Conservation (phyloP, 768 basidiomycete genomes). For the Tulasnella sp. region DNA sequence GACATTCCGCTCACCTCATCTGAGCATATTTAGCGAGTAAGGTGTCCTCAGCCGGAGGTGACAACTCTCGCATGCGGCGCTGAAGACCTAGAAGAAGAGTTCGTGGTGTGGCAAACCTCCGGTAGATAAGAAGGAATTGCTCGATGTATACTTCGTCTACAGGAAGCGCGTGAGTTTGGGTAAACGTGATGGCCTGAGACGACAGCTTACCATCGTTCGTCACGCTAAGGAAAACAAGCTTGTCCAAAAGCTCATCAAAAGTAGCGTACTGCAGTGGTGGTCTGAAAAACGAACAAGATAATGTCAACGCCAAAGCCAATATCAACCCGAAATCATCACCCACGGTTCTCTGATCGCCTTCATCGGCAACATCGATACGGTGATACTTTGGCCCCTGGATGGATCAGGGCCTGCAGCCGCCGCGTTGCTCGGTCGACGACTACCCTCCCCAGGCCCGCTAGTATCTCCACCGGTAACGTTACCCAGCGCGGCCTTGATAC, state of each 20-base stretch:
- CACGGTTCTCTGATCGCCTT: conserved; percentile 8
- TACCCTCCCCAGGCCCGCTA: background rate
- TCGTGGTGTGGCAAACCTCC: conserved; percentile 69
- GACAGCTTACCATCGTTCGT: conserved; percentile 61
- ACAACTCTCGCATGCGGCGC: conserved; percentile 69
- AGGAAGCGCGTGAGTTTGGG: background rate
- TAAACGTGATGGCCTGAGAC: background rate
- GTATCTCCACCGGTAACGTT: background rate
- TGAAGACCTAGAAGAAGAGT: conserved; percentile 78
- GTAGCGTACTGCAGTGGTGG: conserved; percentile 61
- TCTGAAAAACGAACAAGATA: conserved; percentile 19
- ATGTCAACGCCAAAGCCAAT: background rate
- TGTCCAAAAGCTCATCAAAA: conserved; percentile 69
- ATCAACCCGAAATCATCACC: background rate
- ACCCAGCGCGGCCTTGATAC: background rate
- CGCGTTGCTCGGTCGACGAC: background rate
- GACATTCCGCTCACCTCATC: conserved; percentile 46
- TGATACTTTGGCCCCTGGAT: background rate
- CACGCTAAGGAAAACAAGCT: conserved; percentile 68
- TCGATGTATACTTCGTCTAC: conserved; percentile 68
- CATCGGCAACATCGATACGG: background rate
- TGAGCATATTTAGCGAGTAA: conserved; percentile 83
- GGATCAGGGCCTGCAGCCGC: background rate
- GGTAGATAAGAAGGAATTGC: conserved; percentile 75
- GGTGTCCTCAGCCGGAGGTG: conserved; percentile 59